phyloP scores from a whole-genome alignment of 495 filamentous ascomycete species.

The Neurospora sp. region DNA sequence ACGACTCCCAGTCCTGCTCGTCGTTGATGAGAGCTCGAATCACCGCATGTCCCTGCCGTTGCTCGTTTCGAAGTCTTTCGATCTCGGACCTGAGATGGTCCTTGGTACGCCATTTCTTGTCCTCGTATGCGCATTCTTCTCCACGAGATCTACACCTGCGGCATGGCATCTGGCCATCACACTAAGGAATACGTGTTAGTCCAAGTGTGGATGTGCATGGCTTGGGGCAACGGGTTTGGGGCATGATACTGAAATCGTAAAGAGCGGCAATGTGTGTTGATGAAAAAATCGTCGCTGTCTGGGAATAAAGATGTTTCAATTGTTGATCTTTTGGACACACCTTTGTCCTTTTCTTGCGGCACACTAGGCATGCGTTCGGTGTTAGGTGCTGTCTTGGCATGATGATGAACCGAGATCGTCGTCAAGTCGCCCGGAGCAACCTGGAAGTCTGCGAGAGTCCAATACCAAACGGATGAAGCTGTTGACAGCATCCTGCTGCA shows the following conservation, averaged over 20 bases:
- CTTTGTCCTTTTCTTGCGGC: constrained; percentile 19
- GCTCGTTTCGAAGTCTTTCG: constrained; percentile 17
- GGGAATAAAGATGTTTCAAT: neutral
- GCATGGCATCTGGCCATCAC: constrained; percentile 21
- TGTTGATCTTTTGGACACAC: constrained; percentile 2
- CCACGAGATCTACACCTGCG: constrained; percentile 18
- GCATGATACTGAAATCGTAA: neutral
- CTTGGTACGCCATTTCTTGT: constrained; percentile 25
- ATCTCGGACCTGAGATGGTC: constrained; percentile 24
- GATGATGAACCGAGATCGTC: neutral
- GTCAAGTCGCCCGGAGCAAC: neutral
- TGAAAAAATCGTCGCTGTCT: neutral
- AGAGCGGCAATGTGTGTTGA: neutral
- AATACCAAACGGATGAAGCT: neutral
- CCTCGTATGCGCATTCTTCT: constrained; percentile 22
- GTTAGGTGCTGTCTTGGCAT: constrained; percentile 23
- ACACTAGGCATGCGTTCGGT: constrained; percentile 18
- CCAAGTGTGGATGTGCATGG: neutral
- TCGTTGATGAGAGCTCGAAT: constrained; percentile 18
- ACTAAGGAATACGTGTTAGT: constrained; percentile 10
- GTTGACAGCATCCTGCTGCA: neutral
- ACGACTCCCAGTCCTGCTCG: constrained; percentile 12
- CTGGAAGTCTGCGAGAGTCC: neutral
- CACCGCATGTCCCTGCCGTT: constrained; percentile 17
- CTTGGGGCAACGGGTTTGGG: neutral